phyloP scores from a whole-genome alignment of 1,284 basidiomycete species.

The Trametes polyzona region DNA sequence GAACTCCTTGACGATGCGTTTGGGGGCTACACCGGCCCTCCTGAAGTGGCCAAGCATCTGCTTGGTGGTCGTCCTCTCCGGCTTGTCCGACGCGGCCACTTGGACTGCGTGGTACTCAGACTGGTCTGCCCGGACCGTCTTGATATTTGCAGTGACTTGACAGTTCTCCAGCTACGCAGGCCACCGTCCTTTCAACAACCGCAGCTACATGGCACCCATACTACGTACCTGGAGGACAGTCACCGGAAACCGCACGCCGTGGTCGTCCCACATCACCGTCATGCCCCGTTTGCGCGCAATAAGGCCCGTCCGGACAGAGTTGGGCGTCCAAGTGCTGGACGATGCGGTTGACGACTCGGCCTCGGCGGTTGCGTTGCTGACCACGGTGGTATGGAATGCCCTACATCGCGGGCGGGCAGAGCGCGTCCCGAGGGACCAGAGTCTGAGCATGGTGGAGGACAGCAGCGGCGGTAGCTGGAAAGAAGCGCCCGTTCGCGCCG shows the following conservation, averaged over 20 bases:
- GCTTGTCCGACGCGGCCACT: constrained; percentile 78
- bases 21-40: constrained; percentile 83
- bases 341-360: constrained; percentile 33
- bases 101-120: constrained; percentile 86
- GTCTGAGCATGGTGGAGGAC: constrained; percentile 50
- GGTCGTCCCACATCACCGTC: constrained; percentile 92
- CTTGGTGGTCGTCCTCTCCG: constrained; percentile 66
- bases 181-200: neutral
- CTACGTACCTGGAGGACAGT: constrained; percentile 89
- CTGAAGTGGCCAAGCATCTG: constrained; percentile 89
- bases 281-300: constrained; percentile 97
- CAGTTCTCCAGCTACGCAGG: constrained; percentile 74
- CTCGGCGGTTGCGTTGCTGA: constrained; percentile 39
- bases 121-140: constrained; percentile 62
- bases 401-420: constrained; percentile 42
- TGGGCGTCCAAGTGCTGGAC: constrained; percentile 78
- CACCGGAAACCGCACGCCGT: constrained; percentile 86
- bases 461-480: neutral
- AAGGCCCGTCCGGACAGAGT: constrained; percentile 90
- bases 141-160: constrained; percentile 81
- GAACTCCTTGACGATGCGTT: constrained; percentile 91
- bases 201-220: neutral
- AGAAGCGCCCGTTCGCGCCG: constrained; percentile 11
- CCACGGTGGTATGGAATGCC: constrained; percentile 43
- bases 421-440: constrained; percentile 48